Base-by-base conservation (phyloP, 306 rosid species). In the Acacia confusa region DNA sequence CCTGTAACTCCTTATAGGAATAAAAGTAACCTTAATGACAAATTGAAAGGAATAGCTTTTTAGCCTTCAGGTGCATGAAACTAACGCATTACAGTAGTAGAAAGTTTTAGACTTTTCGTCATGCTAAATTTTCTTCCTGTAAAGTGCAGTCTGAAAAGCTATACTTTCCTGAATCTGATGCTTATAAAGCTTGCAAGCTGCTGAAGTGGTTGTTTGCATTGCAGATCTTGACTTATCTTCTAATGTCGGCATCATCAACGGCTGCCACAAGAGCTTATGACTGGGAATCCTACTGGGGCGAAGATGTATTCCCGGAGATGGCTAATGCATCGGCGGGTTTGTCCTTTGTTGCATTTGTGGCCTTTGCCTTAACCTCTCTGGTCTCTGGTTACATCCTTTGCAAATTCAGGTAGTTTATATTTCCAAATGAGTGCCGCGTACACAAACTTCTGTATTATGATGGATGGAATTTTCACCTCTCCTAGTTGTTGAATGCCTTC, bases 231-330 rank as follows among this genome's bases (percentile, higher is more conserved):
- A 84, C 97, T 19, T 93, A 95, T 85, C 94, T 95, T 87, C 88
- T 93, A 41, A 85, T 95, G 80, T 95, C 97, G 3, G 91, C 97
- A 74, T 89, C 97, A 36, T 95, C 97, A 32, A 91, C 99, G 0
- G 95, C 99, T 28, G 97, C 97, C 7, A 93, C 94, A 36, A 83
- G 97, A 83, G 86, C 92, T 15, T 88, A 89, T 77, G 95, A 93
- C 50, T 95, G 99, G 97, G 86, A 86, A 63, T 88, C 92, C 38
- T 91, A 93, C 70, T 91, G 99, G 97, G 99, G 99, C 13, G 50
- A 70, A 69, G 99, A 92, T 84, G 88, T 84, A 87, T 95, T 95
- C 78, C 93, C 97, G 0, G 84, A 83, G 22, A 88, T 93, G 95
- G 99, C 93, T 3, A 83, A 74, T 66, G 90, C 88, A 13, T 88